A percentile compares a stretch with the other conserved stretches of the same genome.
Evolutionary conservation across 805 yeast genomes (phyloP).

Genomic region (Saccharomycopsis selenospora): DNA sequence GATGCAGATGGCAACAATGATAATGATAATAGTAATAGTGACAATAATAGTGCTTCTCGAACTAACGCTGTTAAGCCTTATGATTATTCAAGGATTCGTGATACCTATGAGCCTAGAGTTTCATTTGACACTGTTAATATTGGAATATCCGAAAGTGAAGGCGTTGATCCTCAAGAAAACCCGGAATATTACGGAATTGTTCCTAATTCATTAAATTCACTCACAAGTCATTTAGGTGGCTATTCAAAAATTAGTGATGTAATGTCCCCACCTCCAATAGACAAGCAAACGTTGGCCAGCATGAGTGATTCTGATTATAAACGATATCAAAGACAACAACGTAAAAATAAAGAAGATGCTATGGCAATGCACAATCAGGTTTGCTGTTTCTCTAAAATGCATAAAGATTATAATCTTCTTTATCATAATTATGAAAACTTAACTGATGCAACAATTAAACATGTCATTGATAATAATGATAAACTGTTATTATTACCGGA

Average conservation of each 20-base stretch:
- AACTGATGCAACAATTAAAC: constrained; percentile 14
- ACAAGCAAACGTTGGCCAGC: not conserved
- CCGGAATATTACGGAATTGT: constrained; percentile 16
- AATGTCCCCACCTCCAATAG: not conserved
- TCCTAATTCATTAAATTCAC: not conserved
- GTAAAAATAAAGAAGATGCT: constrained; percentile 2
- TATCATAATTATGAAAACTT: constrained; percentile 31
- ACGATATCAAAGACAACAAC: constrained; percentile 6
- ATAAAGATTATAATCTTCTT: constrained; percentile 40
- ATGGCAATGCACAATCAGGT: constrained; percentile 21
- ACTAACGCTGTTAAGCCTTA: too few species aligned
- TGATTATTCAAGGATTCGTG: too few species aligned
- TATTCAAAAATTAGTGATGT: not conserved
- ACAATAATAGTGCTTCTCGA: too few species aligned
- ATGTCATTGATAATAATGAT: constrained; percentile 5
- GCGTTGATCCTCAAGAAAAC: constrained; percentile 15
- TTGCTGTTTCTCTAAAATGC: constrained; percentile 35
- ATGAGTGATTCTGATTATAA: constrained; percentile 11
- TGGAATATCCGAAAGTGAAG: constrained; percentile 9
- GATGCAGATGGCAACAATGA: not conserved
- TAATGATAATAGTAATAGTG: too few species aligned
- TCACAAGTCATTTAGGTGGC: too few species aligned
- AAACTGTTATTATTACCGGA: constrained; percentile 27
- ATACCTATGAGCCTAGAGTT: constrained; percentile 29
- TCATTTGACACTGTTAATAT: constrained; percentile 50